A percentile compares a stretch with the other conserved stretches of the same genome.
phyloP scores from a whole-genome alignment of 2,329 filamentous ascomycete genomes.

The Aotearoamyces nothofagi region DNA sequence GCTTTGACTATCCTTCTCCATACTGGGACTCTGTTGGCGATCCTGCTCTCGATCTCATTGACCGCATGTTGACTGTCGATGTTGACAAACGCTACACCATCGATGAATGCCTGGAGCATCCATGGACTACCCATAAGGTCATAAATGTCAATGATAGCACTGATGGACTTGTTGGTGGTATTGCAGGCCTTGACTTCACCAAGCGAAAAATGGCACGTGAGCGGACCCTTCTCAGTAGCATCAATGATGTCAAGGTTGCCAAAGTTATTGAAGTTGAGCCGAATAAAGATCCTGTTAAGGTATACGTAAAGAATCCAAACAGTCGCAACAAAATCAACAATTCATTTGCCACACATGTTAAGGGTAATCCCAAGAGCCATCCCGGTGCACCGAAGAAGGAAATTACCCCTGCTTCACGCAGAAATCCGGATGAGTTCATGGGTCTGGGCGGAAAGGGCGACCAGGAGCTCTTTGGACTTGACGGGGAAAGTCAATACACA shows the following conservation, averaged over 20 bases:
- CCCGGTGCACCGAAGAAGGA: constrained; percentile 33
- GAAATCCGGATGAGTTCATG: constrained; percentile 64
- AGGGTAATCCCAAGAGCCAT: constrained; percentile 11
- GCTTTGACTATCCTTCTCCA: constrained; percentile 88
- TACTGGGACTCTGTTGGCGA: constrained; percentile 91
- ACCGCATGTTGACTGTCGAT: constrained; percentile 85
- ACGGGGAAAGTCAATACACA: constrained; percentile 35
- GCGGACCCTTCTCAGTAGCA: constrained; percentile 67
- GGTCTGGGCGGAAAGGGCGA: constrained; percentile 79
- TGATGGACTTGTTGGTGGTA: constrained; percentile 77
- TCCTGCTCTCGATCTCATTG: constrained; percentile 78
- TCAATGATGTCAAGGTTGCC: constrained; percentile 59
- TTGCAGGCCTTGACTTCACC: constrained; percentile 69
- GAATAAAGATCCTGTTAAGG: constrained; percentile 46
- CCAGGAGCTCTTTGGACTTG: constrained; percentile 57
- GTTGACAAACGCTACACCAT: constrained; percentile 72
- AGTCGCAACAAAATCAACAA: constrained; percentile 29
- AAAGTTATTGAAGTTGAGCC: constrained; percentile 39
- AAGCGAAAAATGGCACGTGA: constrained; percentile 68
- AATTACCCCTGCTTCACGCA: constrained; percentile 47
- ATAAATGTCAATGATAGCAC: constrained; percentile 69
- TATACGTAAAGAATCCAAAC: constrained; percentile 56
- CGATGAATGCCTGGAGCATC: constrained; percentile 80
- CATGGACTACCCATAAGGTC: constrained; percentile 59
- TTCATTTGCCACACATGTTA: constrained; percentile 18